Evolutionary conservation across 495 filamentous ascomycete genomes (phyloP).

Genomic region (Aspergillus nidulans): DNA sequence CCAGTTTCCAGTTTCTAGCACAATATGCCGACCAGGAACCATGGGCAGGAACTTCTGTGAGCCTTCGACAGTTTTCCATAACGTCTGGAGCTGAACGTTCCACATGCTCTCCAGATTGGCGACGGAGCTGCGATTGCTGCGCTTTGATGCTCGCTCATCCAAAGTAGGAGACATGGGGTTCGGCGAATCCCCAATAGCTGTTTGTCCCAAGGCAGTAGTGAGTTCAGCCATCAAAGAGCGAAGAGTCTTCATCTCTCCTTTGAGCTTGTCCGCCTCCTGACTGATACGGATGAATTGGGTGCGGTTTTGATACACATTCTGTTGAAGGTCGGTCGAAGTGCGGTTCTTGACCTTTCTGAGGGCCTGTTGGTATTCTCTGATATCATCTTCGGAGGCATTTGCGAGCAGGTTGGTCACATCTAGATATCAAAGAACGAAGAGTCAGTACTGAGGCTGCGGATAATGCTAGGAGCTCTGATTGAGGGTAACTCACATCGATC

Average conservation of each 20-base stretch:
- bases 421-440: constrained; percentile 15
- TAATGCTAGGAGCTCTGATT: background rate
- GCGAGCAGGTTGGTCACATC: constrained; percentile 77
- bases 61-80: constrained; percentile 95
- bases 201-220: constrained; percentile 69
- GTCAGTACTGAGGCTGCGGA: background rate
- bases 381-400: constrained; percentile 91
- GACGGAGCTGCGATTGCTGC: constrained; percentile 57
- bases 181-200: constrained; percentile 46
- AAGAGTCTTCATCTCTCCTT: constrained; percentile 89
- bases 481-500: constrained; percentile 45
- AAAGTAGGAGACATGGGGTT: constrained; percentile 43
- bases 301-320: constrained; percentile 96
- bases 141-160: constrained; percentile 46
- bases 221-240: constrained; percentile 86
- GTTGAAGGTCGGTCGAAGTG: constrained; percentile 84
- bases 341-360: constrained; percentile 76
- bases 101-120: constrained; percentile 95
- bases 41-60: constrained; percentile 96
- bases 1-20: constrained; percentile 86
- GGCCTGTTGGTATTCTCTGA: constrained; percentile 72
- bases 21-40: constrained; percentile 82
- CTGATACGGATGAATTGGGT: constrained; percentile 99
- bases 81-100: constrained; percentile 71
- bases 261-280: constrained; percentile 97